Conservation (phyloP, 805 yeast genomes). For the Ogataea siamensis region DNA sequence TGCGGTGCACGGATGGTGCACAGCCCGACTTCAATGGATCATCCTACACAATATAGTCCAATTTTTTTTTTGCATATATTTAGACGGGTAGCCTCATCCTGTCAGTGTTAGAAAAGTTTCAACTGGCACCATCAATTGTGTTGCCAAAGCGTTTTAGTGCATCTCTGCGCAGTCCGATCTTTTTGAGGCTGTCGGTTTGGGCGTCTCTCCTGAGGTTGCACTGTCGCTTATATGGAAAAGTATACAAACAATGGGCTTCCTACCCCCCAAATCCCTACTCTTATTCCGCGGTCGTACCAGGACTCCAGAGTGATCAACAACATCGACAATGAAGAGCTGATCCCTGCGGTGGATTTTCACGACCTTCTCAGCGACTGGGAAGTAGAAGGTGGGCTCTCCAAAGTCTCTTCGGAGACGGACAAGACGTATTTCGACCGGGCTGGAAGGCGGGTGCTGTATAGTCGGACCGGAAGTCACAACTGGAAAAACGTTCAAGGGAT, state of each 20-base stretch:
- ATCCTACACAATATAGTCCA: neutral
- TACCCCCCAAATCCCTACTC: constrained; percentile 18
- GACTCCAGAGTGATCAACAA: constrained; percentile 24
- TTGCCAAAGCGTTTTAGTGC: neutral
- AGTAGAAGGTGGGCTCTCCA: constrained; percentile 5
- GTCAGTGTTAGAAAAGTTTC: neutral
- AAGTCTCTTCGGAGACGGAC: constrained; percentile 60
- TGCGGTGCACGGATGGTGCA: constrained; percentile 7
- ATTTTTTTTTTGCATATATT: neutral
- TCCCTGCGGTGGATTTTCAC: constrained; percentile 25
- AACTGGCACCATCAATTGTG: neutral
- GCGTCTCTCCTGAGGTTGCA: too few species aligned
- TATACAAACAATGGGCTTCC: constrained; percentile 18
- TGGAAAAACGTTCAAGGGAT: constrained; percentile 39
- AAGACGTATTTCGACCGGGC: constrained; percentile 54
- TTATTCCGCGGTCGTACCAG: constrained; percentile 18
- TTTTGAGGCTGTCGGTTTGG: too few species aligned
- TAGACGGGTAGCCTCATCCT: constrained; percentile 1
- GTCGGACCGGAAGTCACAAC: constrained; percentile 2
- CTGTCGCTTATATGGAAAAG: constrained; percentile 9
- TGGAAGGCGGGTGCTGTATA: constrained; percentile 22
- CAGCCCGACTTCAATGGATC: neutral
- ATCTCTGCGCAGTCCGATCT: neutral
- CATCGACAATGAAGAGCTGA: constrained; percentile 32
- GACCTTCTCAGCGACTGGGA: constrained; percentile 19